Evolutionary conservation across 1,284 basidiomycete species (phyloP).

Genomic region (Cutaneotrichosporon sp.): DNA sequence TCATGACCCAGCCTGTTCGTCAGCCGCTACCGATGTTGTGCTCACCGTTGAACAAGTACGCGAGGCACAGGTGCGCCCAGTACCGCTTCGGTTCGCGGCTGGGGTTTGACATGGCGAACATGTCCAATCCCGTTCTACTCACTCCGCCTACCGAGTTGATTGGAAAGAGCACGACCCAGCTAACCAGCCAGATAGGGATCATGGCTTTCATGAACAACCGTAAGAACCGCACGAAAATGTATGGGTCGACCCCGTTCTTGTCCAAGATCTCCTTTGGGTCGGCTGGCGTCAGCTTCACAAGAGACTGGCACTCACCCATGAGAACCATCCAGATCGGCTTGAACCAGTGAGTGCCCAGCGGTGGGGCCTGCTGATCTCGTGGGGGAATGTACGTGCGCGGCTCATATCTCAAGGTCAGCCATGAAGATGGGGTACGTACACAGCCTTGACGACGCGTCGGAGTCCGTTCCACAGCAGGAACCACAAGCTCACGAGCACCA

Average conservation of each 20-base stretch:
- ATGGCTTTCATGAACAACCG: conserved; percentile 66
- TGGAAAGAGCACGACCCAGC: conserved; percentile 63
- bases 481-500: neutral
- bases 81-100: conserved; percentile 37
- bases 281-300: conserved; percentile 13
- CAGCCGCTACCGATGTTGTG: neutral
- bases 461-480: neutral
- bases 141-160: conserved; percentile 59
- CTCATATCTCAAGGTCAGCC: conserved; percentile 56
- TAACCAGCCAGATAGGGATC: conserved; percentile 62
- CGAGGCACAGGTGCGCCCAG: conserved; percentile 55
- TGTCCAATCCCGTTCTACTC: conserved; percentile 55
- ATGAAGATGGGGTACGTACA: neutral
- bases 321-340: conserved; percentile 43
- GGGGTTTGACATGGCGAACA: conserved; percentile 60
- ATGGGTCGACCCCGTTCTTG: conserved; percentile 62
- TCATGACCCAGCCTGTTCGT: conserved; percentile 62
- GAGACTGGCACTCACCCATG: neutral
- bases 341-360: conserved; percentile 35
- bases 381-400: conserved; percentile 65
- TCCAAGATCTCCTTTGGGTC: conserved; percentile 55
- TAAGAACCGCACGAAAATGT: conserved; percentile 68
- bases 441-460: neutral
- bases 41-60: conserved; percentile 54
- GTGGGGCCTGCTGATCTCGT: conserved; percentile 39